Percentiles rank a stretch among this genome's conserved stretches.
phyloP scores from a whole-genome alignment of 1,284 basidiomycete genomes.

The Termitomyces sp. region DNA sequence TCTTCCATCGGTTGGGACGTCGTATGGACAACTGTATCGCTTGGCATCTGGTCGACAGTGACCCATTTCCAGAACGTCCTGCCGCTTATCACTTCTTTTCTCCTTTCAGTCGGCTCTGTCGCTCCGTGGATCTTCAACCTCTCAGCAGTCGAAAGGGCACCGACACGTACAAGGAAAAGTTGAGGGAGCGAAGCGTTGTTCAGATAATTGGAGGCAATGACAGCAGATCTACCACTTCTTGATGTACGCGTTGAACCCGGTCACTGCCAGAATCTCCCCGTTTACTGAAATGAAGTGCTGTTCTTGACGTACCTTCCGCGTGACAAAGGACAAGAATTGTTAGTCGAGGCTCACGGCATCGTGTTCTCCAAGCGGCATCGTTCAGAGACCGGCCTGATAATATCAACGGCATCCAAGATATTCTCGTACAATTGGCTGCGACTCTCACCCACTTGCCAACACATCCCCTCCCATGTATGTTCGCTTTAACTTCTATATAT shows the following conservation, averaged over 20 bases:
- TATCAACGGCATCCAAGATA: background rate
- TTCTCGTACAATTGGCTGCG: background rate
- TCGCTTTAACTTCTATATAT: background rate
- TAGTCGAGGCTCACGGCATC: no score
- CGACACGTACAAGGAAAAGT: background rate
- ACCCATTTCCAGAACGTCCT: constrained; percentile 9
- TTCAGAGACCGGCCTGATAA: constrained; percentile 1
- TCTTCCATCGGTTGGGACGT: constrained; percentile 64
- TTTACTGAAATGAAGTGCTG: no score
- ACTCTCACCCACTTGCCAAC: no score
- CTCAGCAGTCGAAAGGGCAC: background rate
- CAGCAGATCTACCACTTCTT: background rate
- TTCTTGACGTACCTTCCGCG: no score
- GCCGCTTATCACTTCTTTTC: constrained; percentile 23
- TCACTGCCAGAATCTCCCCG: no score
- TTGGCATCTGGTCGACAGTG: constrained; percentile 29
- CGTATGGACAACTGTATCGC: constrained; percentile 48
- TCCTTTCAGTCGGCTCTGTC: constrained; percentile 26
- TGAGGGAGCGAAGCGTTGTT: background rate
- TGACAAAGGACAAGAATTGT: no score
- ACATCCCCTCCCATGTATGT: constrained; percentile 3
- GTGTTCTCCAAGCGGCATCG: background rate
- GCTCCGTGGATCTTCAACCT: constrained; percentile 19
- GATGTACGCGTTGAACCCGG: background rate
- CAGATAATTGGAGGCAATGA: background rate